A percentile compares a stretch with the other conserved stretches of the same genome.
phyloP scores from a whole-genome alignment of 495 filamentous ascomycete species.

The Chaetomium cochliodes region DNA sequence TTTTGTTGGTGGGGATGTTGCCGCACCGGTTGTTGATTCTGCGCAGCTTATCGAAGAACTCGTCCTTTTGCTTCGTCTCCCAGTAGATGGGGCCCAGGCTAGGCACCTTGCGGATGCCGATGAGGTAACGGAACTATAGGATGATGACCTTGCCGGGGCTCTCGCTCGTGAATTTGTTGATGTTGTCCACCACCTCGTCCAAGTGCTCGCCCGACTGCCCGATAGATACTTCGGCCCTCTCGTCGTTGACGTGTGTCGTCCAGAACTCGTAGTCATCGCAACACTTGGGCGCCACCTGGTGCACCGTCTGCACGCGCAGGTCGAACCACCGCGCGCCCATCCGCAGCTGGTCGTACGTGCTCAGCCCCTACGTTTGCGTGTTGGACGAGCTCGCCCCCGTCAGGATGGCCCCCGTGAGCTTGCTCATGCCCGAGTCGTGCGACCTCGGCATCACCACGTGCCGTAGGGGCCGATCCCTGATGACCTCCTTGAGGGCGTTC shows the following conservation, averaged over 20 bases:
- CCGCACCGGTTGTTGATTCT: constrained; percentile 23
- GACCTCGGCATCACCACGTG: constrained; percentile 24
- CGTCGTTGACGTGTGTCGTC: constrained; percentile 19
- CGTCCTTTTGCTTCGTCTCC: constrained; percentile 12
- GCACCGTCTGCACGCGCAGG: constrained; percentile 15
- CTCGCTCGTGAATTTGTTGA: constrained; percentile 22
- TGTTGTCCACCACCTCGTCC: constrained; percentile 13
- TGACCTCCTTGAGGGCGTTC: constrained; percentile 15
- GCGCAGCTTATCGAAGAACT: constrained; percentile 13
- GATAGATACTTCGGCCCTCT: background rate
- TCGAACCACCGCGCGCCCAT: constrained; percentile 21
- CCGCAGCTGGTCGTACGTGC: constrained; percentile 20
- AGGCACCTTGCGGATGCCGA: background rate
- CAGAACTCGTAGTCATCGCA: constrained; percentile 4
- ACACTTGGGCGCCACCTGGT: background rate
- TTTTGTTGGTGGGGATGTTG: background rate
- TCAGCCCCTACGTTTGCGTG: constrained; percentile 21
- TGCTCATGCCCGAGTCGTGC: constrained; percentile 26
- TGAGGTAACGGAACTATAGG: constrained; percentile 6
- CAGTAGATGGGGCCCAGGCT: constrained; percentile 5
- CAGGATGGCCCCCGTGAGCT: background rate
- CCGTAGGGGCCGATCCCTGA: constrained; percentile 21
- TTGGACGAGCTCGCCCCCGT: constrained; percentile 8
- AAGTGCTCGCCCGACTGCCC: constrained; percentile 17
- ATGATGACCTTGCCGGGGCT: constrained; percentile 26